Conservation (phyloP, 164 flowering plant species). For the Macadamia tetraphylla region DNA sequence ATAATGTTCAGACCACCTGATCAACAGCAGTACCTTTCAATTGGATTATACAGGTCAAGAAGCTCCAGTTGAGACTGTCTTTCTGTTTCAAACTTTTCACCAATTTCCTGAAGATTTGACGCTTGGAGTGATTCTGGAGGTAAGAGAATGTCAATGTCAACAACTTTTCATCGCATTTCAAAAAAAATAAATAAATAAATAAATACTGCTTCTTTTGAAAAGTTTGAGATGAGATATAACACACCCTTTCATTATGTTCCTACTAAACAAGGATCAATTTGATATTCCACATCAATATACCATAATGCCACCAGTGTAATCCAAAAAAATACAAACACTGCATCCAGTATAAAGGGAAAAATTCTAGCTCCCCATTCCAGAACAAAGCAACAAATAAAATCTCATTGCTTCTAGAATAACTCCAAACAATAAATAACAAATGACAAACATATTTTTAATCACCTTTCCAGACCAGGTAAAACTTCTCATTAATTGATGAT, state of each 20-base stretch:
- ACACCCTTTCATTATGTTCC: not conserved
- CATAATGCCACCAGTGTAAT: too few species aligned
- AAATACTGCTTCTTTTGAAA: not conserved
- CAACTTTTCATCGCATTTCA: too few species aligned
- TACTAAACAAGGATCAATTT: too few species aligned
- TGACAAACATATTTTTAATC: not conserved
- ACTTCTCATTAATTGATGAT: constrained; percentile 42
- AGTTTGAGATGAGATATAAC: too few species aligned
- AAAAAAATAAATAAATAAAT: not conserved
- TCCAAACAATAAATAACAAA: not conserved
- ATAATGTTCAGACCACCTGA: not conserved
- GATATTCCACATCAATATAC: not conserved
- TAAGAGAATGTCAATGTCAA: constrained; percentile 7
- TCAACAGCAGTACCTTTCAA: constrained; percentile 26
- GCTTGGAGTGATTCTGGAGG: constrained; percentile 19
- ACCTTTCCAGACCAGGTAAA: constrained; percentile 58
- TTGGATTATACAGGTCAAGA: constrained; percentile 9
- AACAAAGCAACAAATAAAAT: too few species aligned
- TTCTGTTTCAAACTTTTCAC: constrained; percentile 18
- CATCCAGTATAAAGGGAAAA: not conserved
- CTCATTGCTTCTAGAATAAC: not conserved
- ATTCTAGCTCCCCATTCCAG: not conserved
- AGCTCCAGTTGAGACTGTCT: constrained; percentile 12
- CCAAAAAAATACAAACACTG: too few species aligned
- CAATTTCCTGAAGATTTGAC: constrained; percentile 28